These are phyloP conservation scores for Dysphania ambrosioides DNA, from an alignment of 148 eudicot species.

Conservation along the genomic window DNA sequence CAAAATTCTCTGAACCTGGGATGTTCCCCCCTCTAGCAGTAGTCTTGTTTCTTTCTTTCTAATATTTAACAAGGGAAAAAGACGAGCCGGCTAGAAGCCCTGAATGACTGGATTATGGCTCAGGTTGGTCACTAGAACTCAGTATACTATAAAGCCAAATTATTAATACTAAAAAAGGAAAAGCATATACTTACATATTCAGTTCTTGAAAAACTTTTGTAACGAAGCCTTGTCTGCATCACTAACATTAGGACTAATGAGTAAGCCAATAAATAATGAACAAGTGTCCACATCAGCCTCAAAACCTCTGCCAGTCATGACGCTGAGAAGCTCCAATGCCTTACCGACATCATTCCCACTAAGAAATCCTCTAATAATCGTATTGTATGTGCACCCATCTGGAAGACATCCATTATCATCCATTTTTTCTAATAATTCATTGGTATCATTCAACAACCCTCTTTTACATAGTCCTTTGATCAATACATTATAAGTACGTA, in stretches of 20 bases:
- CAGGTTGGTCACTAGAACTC: no score
- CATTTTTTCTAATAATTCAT: conserved; percentile 24
- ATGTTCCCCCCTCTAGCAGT: no score
- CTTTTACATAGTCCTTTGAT: conserved; percentile 27
- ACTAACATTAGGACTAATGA: conserved; percentile 1
- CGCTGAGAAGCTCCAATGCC: conserved; percentile 26
- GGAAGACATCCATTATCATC: conserved; percentile 29
- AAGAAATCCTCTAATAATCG: conserved; percentile 19
- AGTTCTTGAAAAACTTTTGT: conserved; percentile 2
- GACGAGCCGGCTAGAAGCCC: no score
- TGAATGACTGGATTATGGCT: no score
- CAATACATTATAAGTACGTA: conserved; percentile 21
- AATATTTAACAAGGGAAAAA: no score
- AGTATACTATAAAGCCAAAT: no score
- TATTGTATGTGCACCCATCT: conserved; percentile 15
- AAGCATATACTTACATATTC: no score
- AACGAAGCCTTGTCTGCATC: conserved; percentile 15
- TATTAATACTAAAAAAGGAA: no score
- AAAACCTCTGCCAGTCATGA: conserved; percentile 18
- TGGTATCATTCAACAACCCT: conserved; percentile 24
- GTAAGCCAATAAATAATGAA: conserved; percentile 4
- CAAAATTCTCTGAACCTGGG: no score
- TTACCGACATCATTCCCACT: conserved; percentile 3
- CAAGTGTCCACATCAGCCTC: conserved; percentile 22
- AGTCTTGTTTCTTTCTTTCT: no score